Evolutionary conservation across 2,329 filamentous ascomycete species (phyloP), one percentile per base, ranked within the genome.

Genomic region (Sphaerulina musiva): DNA sequence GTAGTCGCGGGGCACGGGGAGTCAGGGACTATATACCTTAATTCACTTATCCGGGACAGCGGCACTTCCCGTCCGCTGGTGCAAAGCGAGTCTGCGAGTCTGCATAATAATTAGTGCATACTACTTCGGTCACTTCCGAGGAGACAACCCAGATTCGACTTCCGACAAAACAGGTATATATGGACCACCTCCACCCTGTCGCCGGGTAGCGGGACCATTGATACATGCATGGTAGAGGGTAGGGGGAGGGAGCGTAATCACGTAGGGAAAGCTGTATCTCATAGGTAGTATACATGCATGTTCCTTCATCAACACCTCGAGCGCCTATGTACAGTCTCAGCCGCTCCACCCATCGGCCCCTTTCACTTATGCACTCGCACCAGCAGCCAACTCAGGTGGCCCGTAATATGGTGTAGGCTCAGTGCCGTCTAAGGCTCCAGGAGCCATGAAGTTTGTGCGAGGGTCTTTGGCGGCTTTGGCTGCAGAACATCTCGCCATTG

Each of bases 401-500:
- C 74, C 74, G 55, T 76, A 75, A 1, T 59, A 63, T 61, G 74
- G 73, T 40, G 73, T 47, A 8, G 31, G 29, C 45, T 39, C 45
- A 8, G 43, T 54, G 5, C 41, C 64, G 46, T 72, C 51, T n/a
- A 64, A 61, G 48, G 68, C 70, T 29, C 76, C 75, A 14, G 75
- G 73, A 49, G 76, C 76, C 74, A 78, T 74, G 66, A 78, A 78
- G 66, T 78, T 77, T 31, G 73, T 78, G 54, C 72, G 61, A 26
- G 75, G 69, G 63, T 77, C 74, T 65, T 76, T 76, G 47, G 72
- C 67, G 41, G 86, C 87, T 81, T 96, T 97, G 62, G 91, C 87
- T 50, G 89, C 92, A 47, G 90, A 95, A 80, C 90, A 96, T 70
- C 93, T 87, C 57, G 93, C 93, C 93, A 98, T 98, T 55, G 93